These are phyloP conservation scores for Porcisia hertigi DNA, from an alignment of 208 protist species.

Conservation along the genomic window DNA sequence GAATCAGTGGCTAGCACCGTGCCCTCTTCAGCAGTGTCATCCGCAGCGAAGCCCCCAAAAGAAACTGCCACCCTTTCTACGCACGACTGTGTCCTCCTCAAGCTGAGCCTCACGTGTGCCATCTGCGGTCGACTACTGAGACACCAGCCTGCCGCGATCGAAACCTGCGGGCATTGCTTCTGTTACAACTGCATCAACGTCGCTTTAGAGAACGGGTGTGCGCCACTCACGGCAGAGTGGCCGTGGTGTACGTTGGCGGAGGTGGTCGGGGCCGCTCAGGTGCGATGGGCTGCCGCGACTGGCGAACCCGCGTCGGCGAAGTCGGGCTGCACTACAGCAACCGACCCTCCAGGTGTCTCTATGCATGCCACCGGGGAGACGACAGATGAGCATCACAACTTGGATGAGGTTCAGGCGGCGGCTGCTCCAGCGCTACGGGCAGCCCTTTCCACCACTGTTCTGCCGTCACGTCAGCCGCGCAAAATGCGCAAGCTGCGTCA, in stretches of 20 bases:
- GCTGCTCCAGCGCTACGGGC: background rate
- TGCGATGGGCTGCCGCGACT: conserved; percentile 14
- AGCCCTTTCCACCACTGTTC: background rate
- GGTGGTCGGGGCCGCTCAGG: conserved; percentile 9
- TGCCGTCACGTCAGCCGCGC: background rate
- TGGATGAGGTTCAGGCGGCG: background rate
- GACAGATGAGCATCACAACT: background rate
- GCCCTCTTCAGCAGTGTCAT: background rate
- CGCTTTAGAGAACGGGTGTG: conserved; percentile 60
- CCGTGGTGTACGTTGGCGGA: conserved; percentile 24
- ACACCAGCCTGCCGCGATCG: conserved; percentile 45
- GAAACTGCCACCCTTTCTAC: conserved; percentile 5
- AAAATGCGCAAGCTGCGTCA: conserved; percentile 33
- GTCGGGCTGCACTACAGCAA: background rate
- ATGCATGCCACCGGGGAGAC: background rate
- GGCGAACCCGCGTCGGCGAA: background rate
- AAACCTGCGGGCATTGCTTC: conserved; percentile 80
- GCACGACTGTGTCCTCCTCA: conserved; percentile 35
- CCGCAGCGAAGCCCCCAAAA: background rate
- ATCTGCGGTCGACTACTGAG: conserved; percentile 48
- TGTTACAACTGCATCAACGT: conserved; percentile 74
- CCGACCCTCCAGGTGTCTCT: background rate
- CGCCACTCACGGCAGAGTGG: conserved; percentile 33
- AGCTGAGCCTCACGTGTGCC: conserved; percentile 49
- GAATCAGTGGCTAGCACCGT: background rate